A percentile compares a stretch with the other conserved stretches of the same genome.
Evolutionary conservation across 305 asterid species (phyloP).

Genomic region (Solanum hybrid): DNA sequence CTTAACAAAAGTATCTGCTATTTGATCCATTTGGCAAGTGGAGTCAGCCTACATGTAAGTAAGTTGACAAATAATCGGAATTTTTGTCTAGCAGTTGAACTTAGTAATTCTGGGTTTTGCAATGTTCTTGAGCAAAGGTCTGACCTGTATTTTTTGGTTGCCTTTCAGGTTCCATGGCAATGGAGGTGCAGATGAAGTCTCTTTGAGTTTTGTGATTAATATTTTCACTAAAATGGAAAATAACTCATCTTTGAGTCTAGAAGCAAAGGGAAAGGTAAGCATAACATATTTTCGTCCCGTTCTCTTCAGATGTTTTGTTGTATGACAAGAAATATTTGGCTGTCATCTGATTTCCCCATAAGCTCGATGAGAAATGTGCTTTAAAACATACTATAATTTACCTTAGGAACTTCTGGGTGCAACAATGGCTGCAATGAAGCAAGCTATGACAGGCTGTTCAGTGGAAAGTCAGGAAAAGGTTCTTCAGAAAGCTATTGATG

Average conservation of each 20-base stretch:
- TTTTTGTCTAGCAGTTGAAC: neutral
- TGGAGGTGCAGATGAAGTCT: constrained; percentile 67
- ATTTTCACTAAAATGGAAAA: constrained; percentile 58
- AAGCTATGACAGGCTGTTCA: constrained; percentile 61
- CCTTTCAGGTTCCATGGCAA: constrained; percentile 46
- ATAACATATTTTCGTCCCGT: constrained; percentile 8
- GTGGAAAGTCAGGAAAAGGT: constrained; percentile 57
- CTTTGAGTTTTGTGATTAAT: constrained; percentile 41
- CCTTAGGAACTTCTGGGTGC: constrained; percentile 63
- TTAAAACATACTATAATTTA: constrained; percentile 1
- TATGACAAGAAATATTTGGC: neutral
- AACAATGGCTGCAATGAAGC: constrained; percentile 63
- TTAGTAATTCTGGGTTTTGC: neutral
- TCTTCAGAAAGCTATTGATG: constrained; percentile 38
- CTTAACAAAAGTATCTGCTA: neutral
- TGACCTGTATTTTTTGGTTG: constrained; percentile 12
- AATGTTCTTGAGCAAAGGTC: neutral
- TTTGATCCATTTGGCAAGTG: neutral
- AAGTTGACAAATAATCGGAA: neutral
- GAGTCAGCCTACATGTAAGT: neutral
- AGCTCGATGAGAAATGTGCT: neutral
- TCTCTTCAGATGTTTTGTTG: constrained; percentile 7
- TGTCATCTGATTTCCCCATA: constrained; percentile 2
- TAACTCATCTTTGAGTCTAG: constrained; percentile 23
- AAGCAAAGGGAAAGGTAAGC: constrained; percentile 30